phyloP scores from a whole-genome alignment of 768 basidiomycete genomes.

The Agaricus subrufescens region DNA sequence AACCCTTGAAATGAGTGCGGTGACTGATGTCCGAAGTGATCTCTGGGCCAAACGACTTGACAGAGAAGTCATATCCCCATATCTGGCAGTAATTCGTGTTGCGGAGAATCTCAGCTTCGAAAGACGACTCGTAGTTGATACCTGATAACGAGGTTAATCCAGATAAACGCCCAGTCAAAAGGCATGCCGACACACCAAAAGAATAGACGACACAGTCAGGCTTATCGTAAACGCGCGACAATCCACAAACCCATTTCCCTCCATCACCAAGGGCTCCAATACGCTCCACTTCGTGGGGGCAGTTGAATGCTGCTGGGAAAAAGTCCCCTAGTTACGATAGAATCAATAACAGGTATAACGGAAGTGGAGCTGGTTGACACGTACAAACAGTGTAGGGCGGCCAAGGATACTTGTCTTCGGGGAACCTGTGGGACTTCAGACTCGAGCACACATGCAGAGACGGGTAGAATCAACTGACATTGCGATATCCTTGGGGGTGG shows the following conservation, averaged over 20 bases:
- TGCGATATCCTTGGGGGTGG: conserved; percentile 39
- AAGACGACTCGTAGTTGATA: conserved; percentile 59
- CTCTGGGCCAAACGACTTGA: conserved; percentile 39
- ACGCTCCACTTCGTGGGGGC: conserved; percentile 45
- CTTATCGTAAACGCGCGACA: conserved; percentile 50
- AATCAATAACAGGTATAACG: background rate
- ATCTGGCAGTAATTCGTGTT: conserved; percentile 48
- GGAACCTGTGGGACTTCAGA: conserved; percentile 34
- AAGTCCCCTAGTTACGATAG: conserved; percentile 41
- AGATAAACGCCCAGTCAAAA: background rate
- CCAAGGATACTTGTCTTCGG: conserved; percentile 47
- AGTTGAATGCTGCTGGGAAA: conserved; percentile 47
- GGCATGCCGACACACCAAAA: conserved; percentile 37
- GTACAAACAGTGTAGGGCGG: conserved; percentile 55
- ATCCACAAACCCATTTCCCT: conserved; percentile 68
- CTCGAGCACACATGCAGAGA: background rate
- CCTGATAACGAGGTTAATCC: conserved; percentile 17
- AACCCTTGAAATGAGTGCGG: conserved; percentile 39
- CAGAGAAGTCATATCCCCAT: conserved; percentile 56
- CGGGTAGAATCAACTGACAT: conserved; percentile 29
- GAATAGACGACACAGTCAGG: conserved; percentile 57
- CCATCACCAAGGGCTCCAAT: conserved; percentile 57
- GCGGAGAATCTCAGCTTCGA: conserved; percentile 54
- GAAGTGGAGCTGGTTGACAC: conserved; percentile 12
- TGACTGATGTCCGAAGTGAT: conserved; percentile 23